Conservation (phyloP, 805 yeast genomes). For the Kregervanrija fluxuum region DNA sequence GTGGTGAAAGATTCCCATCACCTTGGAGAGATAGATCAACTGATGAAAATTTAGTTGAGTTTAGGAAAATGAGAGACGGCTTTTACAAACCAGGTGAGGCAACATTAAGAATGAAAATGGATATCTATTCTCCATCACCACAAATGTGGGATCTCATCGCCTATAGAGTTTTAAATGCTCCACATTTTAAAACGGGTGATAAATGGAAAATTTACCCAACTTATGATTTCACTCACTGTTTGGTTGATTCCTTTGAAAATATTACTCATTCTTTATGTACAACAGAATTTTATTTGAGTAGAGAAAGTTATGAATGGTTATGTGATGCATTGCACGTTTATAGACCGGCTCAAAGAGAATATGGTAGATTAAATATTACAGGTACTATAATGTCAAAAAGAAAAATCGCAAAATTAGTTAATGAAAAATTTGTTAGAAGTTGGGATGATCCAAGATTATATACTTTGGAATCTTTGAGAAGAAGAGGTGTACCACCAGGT, state of each 20-base stretch:
- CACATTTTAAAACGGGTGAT: conserved; percentile 94
- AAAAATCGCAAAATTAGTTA: conserved; percentile 89
- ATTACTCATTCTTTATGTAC: conserved; percentile 95
- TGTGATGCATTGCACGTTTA: conserved; percentile 92
- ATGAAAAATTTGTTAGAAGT: conserved; percentile 73
- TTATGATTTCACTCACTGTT: conserved; percentile 97
- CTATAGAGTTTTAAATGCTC: conserved; percentile 84
- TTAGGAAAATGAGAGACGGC: conserved; percentile 90
- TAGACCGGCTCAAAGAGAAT: conserved; percentile 98
- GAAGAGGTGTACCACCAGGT: conserved; percentile 99
- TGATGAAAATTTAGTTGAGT: conserved; percentile 72
- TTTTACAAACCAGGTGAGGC: conserved; percentile 85
- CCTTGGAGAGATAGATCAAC: conserved; percentile 62
- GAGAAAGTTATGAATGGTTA: conserved; percentile 97
- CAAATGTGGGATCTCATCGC: conserved; percentile 99
- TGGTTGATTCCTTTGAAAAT: conserved; percentile 95
- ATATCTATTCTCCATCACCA: conserved; percentile 81
- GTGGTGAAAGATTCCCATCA: conserved; percentile 87
- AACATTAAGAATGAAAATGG: conserved; percentile 94
- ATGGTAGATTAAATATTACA: conserved; percentile 90
- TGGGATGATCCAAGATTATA: conserved; percentile 98
- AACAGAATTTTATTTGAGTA: conserved; percentile 83
- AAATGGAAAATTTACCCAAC: conserved; percentile 99
- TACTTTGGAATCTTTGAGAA: conserved; percentile 87
- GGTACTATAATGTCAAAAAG: conserved; percentile 95